Conservation (phyloP, 1,139 yeast species). For the Magnusiomyces sp. region DNA sequence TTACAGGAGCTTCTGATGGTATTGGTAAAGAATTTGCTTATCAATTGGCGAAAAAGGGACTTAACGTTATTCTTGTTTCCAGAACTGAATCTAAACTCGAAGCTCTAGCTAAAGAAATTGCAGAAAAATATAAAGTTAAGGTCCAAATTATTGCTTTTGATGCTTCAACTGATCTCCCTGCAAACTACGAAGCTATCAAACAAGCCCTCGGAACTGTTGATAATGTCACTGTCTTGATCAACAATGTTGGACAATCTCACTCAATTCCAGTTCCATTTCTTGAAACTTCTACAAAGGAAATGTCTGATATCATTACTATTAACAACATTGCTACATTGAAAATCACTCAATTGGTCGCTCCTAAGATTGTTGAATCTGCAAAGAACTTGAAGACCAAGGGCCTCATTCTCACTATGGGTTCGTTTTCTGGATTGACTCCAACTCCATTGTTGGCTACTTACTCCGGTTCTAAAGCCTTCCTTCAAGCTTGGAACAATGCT, state of each 20-base stretch:
- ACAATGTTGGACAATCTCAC: conserved; percentile 93
- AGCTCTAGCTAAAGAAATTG: conserved; percentile 54
- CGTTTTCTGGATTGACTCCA: conserved; percentile 90
- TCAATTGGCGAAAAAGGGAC: conserved; percentile 80
- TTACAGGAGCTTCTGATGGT: conserved; percentile 97
- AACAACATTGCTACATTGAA: conserved; percentile 80
- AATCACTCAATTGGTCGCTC: conserved; percentile 70
- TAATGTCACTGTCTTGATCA: conserved; percentile 60
- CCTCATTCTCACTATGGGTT: conserved; percentile 87
- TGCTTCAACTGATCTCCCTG: conserved; percentile 48
- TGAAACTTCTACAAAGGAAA: conserved; percentile 67
- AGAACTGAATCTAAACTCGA: conserved; percentile 76
- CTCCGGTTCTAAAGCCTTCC: conserved; percentile 92
- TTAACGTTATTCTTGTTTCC: conserved; percentile 74
- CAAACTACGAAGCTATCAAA: conserved; percentile 48
- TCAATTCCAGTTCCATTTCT: conserved; percentile 89
- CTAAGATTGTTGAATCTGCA: conserved; percentile 52
- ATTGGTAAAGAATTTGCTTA: conserved; percentile 86
- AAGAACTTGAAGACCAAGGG: conserved; percentile 39
- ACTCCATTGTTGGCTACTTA: conserved; percentile 88
- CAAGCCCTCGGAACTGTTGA: conserved; percentile 41
- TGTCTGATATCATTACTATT: conserved; percentile 71
- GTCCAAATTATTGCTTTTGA: conserved; percentile 72
- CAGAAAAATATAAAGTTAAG: conserved; percentile 48
- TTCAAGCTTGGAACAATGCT: conserved; percentile 88